A percentile compares a stretch with the other conserved stretches of the same genome.
phyloP scores from a whole-genome alignment of 768 basidiomycete species.

The Tylopilus felleus region DNA sequence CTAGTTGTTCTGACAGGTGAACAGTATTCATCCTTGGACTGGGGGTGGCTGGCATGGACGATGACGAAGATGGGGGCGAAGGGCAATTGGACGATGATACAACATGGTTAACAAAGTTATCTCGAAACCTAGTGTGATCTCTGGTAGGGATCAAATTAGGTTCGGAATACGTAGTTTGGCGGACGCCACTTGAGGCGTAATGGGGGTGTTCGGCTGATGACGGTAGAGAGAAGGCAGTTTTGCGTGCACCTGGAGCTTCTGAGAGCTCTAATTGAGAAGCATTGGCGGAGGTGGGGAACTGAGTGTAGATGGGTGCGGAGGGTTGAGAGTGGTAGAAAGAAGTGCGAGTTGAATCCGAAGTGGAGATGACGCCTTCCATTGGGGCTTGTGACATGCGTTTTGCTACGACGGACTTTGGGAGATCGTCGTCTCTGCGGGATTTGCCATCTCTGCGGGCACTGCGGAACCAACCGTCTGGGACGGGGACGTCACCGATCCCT shows the following conservation, averaged over 20 bases:
- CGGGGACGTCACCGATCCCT: constrained; percentile 58
- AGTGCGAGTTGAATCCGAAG: constrained; percentile 18
- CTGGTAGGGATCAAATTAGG: constrained; percentile 23
- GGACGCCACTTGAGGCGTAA: constrained; percentile 16
- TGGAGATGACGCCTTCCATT: constrained; percentile 28
- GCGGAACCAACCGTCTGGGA: constrained; percentile 77
- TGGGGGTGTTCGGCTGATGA: constrained; percentile 27
- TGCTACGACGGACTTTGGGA: constrained; percentile 47
- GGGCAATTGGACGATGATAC: constrained; percentile 23
- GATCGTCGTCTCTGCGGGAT: constrained; percentile 37
- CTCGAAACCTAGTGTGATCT: constrained; percentile 22
- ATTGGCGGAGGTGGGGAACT: constrained; percentile 33
- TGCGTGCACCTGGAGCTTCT: constrained; percentile 22
- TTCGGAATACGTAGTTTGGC: constrained; percentile 34
- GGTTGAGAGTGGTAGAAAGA: constrained; percentile 24
- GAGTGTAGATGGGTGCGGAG: constrained; percentile 24
- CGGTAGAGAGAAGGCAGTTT: constrained; percentile 31
- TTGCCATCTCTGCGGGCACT: constrained; percentile 70
- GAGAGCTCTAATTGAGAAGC: constrained; percentile 25
- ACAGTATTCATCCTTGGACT: constrained; percentile 25
- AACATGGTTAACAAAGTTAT: constrained; percentile 16
- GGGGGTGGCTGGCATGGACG: constrained; percentile 39
- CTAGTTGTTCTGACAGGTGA: constrained; percentile 40
- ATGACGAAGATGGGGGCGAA: constrained; percentile 36
- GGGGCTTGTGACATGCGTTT: constrained; percentile 33